Evolutionary conservation across 805 yeast species (phyloP).

Genomic region (Candida michaelii): DNA sequence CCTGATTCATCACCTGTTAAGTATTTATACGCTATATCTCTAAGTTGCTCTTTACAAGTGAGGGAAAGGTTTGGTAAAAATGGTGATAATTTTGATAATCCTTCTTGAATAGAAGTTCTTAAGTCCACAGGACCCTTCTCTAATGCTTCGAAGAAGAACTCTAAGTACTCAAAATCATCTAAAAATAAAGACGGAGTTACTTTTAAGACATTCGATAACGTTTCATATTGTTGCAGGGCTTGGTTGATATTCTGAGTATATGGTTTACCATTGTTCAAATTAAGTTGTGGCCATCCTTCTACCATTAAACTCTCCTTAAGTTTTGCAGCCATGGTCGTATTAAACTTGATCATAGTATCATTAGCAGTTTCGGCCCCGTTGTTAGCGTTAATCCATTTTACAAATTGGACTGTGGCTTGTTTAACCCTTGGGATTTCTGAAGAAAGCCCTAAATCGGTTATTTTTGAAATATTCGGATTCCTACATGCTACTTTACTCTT

Average conservation of each 20-base stretch:
- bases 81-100: constrained; percentile 57
- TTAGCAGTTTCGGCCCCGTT: constrained; percentile 13
- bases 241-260: constrained; percentile 38
- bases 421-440: constrained; percentile 54
- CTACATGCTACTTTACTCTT: constrained; percentile 54
- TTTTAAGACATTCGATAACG: constrained; percentile 65
- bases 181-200: constrained; percentile 42
- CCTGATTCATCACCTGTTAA: constrained; percentile 20
- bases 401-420: constrained; percentile 58
- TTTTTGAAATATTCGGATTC: constrained; percentile 40
- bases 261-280: constrained; percentile 32
- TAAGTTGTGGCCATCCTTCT: constrained; percentile 62
- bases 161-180: constrained; percentile 51
- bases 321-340: constrained; percentile 48
- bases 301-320: constrained; percentile 51
- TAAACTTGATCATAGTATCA: constrained; percentile 26
- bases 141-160: constrained; percentile 70
- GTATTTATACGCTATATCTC: constrained; percentile 31
- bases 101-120: constrained; percentile 68
- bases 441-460: constrained; percentile 60
- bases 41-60: constrained; percentile 42
- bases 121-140: constrained; percentile 62
- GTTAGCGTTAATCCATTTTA: constrained; percentile 53
- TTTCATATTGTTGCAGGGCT: constrained; percentile 71
- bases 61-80: constrained; percentile 44